Conservation (phyloP, 2,329 filamentous ascomycete genomes). For the Pseudocercospora cruenta region DNA sequence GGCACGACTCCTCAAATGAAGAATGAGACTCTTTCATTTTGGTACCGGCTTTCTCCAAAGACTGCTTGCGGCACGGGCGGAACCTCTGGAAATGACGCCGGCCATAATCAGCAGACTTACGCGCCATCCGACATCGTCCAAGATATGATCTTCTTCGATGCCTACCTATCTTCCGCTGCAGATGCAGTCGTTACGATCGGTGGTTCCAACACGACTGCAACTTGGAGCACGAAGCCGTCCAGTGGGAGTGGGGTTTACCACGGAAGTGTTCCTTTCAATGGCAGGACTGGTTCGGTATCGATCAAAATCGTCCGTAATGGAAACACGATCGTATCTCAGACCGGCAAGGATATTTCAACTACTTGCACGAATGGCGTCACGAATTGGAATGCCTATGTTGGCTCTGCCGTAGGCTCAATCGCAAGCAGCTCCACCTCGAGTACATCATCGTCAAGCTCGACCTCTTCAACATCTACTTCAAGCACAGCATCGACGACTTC, state of each 20-base stretch:
- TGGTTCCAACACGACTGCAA: conserved; percentile 35
- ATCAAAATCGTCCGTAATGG: conserved; percentile 41
- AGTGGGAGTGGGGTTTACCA: conserved; percentile 24
- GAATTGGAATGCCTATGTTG: conserved; percentile 32
- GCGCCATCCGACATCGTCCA: conserved; percentile 40
- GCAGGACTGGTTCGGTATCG: conserved; percentile 44
- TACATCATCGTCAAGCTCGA: neutral
- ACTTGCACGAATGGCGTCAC: conserved; percentile 24
- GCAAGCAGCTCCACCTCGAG: conserved; percentile 8
- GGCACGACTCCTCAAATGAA: conserved; percentile 41
- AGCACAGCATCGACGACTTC: neutral
- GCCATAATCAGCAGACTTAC: conserved; percentile 23
- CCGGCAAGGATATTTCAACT: conserved; percentile 44
- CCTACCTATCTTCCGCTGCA: conserved; percentile 35
- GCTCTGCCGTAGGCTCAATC: conserved; percentile 10
- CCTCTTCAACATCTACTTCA: neutral
- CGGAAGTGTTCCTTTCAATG: conserved; percentile 41
- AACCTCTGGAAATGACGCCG: conserved; percentile 43
- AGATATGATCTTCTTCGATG: conserved; percentile 52
- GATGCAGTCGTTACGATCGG: conserved; percentile 46
- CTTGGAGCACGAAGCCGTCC: conserved; percentile 17
- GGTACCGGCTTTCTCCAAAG: conserved; percentile 48
- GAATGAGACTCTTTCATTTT: conserved; percentile 43
- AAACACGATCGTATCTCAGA: conserved; percentile 32
- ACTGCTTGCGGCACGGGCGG: conserved; percentile 44